A percentile compares a stretch with the other conserved stretches of the same genome.
Conservation (phyloP, 345 rosid genomes). For the Eucalyptus tenuipes region DNA sequence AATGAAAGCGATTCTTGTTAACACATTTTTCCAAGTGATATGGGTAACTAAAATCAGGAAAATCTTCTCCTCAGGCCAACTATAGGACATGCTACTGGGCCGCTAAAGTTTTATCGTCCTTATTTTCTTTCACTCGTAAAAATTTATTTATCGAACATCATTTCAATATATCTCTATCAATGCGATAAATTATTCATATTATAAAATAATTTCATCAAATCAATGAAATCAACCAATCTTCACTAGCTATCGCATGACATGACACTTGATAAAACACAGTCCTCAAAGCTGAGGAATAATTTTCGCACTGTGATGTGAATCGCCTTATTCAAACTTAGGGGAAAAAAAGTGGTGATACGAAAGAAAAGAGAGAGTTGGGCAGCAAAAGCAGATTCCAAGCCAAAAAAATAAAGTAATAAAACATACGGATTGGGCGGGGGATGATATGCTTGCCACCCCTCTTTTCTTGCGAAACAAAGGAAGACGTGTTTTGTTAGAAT, state of each 20-base stretch:
- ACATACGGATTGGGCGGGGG: background rate
- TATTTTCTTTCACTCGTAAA: background rate
- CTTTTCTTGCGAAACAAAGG: background rate
- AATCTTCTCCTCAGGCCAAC: background rate
- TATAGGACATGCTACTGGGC: background rate
- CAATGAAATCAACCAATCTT: background rate
- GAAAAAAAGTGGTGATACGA: background rate
- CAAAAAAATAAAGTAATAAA: background rate
- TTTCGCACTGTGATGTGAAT: background rate
- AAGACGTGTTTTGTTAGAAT: background rate
- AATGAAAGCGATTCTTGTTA: accelerated
- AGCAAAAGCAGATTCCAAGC: background rate
- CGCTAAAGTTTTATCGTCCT: background rate
- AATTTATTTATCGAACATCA: accelerated
- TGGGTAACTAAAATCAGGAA: accelerated
- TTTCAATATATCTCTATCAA: accelerated
- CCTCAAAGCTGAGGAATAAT: background rate
- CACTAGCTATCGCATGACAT: accelerated
- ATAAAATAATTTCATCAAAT: background rate
- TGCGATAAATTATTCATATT: background rate
- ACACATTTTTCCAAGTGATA: background rate
- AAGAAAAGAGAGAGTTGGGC: background rate
- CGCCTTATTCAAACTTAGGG: background rate
- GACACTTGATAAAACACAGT: background rate
- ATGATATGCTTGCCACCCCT: background rate